A percentile compares a stretch with the other conserved stretches of the same genome.
These are phyloP conservation scores for Asterophora parasitica DNA, from an alignment of 768 basidiomycete genomes.

Conservation along the genomic window DNA sequence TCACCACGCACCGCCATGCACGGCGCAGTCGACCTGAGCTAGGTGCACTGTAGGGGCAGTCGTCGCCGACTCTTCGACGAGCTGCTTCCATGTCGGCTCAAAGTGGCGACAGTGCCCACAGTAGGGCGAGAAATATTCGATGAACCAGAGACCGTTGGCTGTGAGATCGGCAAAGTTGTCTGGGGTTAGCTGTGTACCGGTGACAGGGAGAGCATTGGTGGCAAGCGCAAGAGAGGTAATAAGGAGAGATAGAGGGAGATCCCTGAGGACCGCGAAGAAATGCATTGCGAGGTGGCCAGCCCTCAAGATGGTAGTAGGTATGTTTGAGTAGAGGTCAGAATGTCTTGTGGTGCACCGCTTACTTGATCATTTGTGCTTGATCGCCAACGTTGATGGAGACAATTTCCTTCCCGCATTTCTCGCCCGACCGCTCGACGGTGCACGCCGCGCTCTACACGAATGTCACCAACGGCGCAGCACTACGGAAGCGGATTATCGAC, in stretches of 20 bases:
- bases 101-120: constrained; percentile 79
- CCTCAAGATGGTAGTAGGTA: no score
- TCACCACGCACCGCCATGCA: constrained; percentile 61
- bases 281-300: constrained; percentile 17
- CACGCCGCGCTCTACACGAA: constrained; percentile 63
- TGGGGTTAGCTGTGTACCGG: constrained; percentile 43
- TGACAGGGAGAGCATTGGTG: constrained; percentile 30
- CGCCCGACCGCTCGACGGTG: constrained; percentile 34
- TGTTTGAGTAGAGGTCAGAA: no score
- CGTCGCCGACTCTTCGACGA: constrained; percentile 49
- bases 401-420: constrained; percentile 52
- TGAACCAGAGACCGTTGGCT: constrained; percentile 64
- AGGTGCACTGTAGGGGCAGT: constrained; percentile 53
- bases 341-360: constrained; percentile 5
- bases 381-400: constrained; percentile 40
- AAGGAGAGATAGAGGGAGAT: constrained; percentile 26
- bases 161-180: constrained; percentile 53
- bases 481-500: constrained; percentile 64
- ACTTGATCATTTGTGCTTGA: background rate
- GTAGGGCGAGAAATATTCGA: constrained; percentile 87
- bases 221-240: constrained; percentile 25
- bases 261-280: constrained; percentile 9
- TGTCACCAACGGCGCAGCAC: constrained; percentile 55
- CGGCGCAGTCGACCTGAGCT: constrained; percentile 78
- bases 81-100: constrained; percentile 75